Evolutionary conservation across 75 land plant species (phyloP), one percentile per base, ranked within the genome.

Genomic region (Picea sitchensis): DNA sequence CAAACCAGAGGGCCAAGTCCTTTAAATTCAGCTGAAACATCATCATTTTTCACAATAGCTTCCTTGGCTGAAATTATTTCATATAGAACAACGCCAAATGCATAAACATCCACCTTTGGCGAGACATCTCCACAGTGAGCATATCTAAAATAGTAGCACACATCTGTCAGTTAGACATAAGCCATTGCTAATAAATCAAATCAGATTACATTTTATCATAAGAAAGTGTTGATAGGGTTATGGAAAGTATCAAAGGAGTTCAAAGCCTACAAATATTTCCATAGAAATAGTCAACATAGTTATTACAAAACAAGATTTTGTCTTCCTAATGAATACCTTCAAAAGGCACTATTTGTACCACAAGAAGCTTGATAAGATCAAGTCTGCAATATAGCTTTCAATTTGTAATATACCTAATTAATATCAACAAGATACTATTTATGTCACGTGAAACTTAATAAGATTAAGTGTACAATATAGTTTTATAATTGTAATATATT

Each of bases 31-130:
- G 82, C 63, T 26, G 65, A 65, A 2, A 79, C 64, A 23, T 80
- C 93, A 75, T 32, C 77, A 0, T 59, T 51, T 80, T 80, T 94
- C 20, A 93, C 89, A 56, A 96, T 83, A 58, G 99, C 99, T 75
- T 96, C 95, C 80, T 95, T 94, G 61, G 93, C 98, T 71, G 99
- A 94, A 61, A 96, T 92, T 23, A 96, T 84, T 76, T 96, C 99
- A 84, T 90, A 96, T 0, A 96, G 87, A 21, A 96, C 98, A 41
- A 96, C 99, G 1, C 99, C 99, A 86, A 95, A 96, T 18, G 95
- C 93, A 83, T 91, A 97, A 5, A 93, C 99, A 80, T 97, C 99
- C n/a, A 92, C 80, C 79, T 89, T 97, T 20, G 98, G 88, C 30
- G 99, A 97, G 62, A 91, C 93, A 64, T 95, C 95, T 15, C 99